phyloP scores from a whole-genome alignment of 768 basidiomycete genomes.

The Roridomyces roridus region DNA sequence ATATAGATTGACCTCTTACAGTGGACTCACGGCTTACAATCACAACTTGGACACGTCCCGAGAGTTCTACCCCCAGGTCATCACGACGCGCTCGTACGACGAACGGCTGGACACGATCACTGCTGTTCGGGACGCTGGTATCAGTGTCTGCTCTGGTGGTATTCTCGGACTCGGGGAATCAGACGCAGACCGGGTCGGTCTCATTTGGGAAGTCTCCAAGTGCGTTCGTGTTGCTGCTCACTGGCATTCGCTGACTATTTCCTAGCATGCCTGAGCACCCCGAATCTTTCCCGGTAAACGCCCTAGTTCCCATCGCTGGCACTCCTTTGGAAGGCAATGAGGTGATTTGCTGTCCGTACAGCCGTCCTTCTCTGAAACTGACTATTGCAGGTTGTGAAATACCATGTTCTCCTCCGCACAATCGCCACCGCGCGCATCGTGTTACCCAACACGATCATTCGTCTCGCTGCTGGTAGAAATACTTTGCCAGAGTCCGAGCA shows the following conservation, averaged over 20 bases:
- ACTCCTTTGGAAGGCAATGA: constrained; percentile 94
- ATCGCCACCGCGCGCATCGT: constrained; percentile 95
- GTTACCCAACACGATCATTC: constrained; percentile 91
- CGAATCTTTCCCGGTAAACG: constrained; percentile 99
- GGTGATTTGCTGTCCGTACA: constrained; percentile 46
- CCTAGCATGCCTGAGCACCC: constrained; percentile 91
- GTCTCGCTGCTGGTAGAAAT: constrained; percentile 93
- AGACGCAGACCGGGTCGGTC: constrained; percentile 87
- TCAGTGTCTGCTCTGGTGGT: constrained; percentile 96
- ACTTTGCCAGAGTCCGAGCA: constrained; percentile 90
- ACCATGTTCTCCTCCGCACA: constrained; percentile 88
- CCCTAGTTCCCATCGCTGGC: constrained; percentile 93
- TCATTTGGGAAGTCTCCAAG: constrained; percentile 95
- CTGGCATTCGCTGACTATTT: constrained; percentile 21
- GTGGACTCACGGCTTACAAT: constrained; percentile 96
- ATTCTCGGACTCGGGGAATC: constrained; percentile 94
- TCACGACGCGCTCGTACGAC: constrained; percentile 93
- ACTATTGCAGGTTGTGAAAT: constrained; percentile 53
- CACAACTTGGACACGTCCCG: constrained; percentile 98
- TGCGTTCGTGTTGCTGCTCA: constrained; percentile 44
- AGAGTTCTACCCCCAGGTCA: constrained; percentile 97
- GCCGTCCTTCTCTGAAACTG: constrained; percentile 5
- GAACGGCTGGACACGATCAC: constrained; percentile 89
- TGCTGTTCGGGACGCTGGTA: constrained; percentile 92
- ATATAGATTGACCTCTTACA: constrained; percentile 34